Evolutionary conservation across 345 rosid species (phyloP).

Genomic region (Populus deltoides): DNA sequence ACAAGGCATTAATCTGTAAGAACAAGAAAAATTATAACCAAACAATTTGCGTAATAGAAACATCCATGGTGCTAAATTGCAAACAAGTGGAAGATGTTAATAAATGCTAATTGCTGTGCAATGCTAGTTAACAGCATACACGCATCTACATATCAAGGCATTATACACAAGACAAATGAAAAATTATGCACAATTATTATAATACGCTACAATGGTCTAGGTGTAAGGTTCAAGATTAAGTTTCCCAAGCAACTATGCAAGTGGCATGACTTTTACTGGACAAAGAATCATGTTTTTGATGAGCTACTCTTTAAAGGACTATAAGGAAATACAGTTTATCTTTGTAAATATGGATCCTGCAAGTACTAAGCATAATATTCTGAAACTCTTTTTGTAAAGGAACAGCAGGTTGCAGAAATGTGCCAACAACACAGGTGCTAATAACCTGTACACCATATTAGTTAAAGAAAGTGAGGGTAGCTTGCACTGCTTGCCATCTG

Average conservation of each 20-base stretch:
- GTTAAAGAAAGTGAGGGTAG: background rate
- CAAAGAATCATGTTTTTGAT: background rate
- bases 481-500: background rate
- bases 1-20: slow-evolving; percentile 74
- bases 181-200: too few species aligned
- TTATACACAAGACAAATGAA: too few species aligned
- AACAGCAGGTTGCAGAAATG: background rate
- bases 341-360: background rate
- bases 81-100: background rate
- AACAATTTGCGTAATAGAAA: background rate
- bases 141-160: background rate
- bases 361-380: background rate
- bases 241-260: background rate
- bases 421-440: background rate
- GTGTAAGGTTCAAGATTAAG: background rate
- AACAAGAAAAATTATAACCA: slow-evolving; percentile 9
- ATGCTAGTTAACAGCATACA: background rate
- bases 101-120: background rate
- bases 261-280: background rate
- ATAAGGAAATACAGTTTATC: background rate
- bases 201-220: background rate
- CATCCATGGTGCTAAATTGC: background rate
- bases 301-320: background rate
- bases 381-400: background rate
- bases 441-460: background rate